Base-by-base conservation (phyloP, 1,139 yeast species). In the Hansenula sp. region DNA sequence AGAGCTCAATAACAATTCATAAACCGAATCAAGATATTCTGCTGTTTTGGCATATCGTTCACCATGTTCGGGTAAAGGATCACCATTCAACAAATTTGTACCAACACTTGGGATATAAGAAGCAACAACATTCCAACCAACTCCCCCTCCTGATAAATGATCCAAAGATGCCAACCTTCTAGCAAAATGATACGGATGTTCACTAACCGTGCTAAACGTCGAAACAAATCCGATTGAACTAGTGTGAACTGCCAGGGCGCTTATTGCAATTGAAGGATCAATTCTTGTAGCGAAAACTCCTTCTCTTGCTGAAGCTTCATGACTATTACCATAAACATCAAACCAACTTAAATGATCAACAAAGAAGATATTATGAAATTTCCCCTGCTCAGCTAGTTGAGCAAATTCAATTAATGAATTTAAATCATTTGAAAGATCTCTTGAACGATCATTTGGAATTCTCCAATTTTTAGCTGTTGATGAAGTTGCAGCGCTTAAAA, bases 121-220 rank as follows among this genome's bases (percentile, higher is more conserved):
- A 4, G 71, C 60, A 16, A 69, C 72, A 29, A 68, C 60, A 48
- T 69, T 70, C 74, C 74, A 70, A 9, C 73, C 74, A 34, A 70
- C 55, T 52, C 74, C 53, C 3, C 74, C 74, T n/a, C 62, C 60
- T 4, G 72, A 64, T 42, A 69, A 55, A 42, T 67, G 70, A 45
- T 69, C 73, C 36, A 69, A 57, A 0, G 72, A 64, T 4, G 71
- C 70, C 45, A 69, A 57, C 42, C 71, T 58, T 49, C 74, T 61
- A 2, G 71, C 64, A 42, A 69, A 66, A 45, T 62, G 66, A 47
- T 65, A 70, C 2, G 74, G 74, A 6, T 64, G 62, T 47, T 70
- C 74, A 44, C 68, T 66, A 12, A 69, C 61, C 5, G 73, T 70
- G 38, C 66, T 57, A 42, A 67, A 66, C 9, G 72, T 69, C 21